Evolutionary conservation across 2,329 filamentous ascomycete genomes (phyloP), one percentile per base, ranked within the genome.

Genomic region (Metarhizium sp.): DNA sequence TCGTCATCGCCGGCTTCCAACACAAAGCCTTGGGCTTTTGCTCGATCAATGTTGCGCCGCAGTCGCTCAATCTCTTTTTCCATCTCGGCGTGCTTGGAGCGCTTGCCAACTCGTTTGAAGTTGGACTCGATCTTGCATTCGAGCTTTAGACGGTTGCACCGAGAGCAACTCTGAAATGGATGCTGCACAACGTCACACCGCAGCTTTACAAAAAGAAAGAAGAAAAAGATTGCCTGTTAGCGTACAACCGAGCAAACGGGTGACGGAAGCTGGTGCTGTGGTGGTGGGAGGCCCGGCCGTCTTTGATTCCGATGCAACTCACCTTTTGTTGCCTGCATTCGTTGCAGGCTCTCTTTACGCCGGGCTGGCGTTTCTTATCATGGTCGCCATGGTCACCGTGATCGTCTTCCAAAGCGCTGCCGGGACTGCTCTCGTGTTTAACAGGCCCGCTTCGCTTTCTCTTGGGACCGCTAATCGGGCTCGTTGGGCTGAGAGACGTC

Each of bases 301-400:
- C n/a, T 11, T 8, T 34, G 32, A 34, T 34, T 7, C n/a, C 18
- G 43, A 29, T 16, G 8, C 14, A 25, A 25, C 75, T 79, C 73
- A 90, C 88, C 78, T 92, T 92, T 71, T 92, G 88, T 72, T 92
- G 88, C 59, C 88, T 80, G 67, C 88, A 92, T 70, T 92, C 88
- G 66, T 92, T 92, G 71, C 88, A 92, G 6, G 88, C 88, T 64
- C 89, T 79, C 74, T 92, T 90, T 51, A 87, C 84, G 54, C 84
- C 84, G 30, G 84, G 84, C 61, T 85, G 81, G 58, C 83, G 78
- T 69, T 82, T 83, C 71, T 81, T 81, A 63, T 84, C 81, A 50
- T 75, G 70, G 53, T 80, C 81, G 50, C 75, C 72, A 51, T 74
- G 68, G 55, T 83, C 76, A 34, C 53, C 57, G n/a, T 59, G 59